A percentile compares a stretch with the other conserved stretches of the same genome.
phyloP scores from a whole-genome alignment of 2,329 filamentous ascomycete species.

The Alternaria sp. region DNA sequence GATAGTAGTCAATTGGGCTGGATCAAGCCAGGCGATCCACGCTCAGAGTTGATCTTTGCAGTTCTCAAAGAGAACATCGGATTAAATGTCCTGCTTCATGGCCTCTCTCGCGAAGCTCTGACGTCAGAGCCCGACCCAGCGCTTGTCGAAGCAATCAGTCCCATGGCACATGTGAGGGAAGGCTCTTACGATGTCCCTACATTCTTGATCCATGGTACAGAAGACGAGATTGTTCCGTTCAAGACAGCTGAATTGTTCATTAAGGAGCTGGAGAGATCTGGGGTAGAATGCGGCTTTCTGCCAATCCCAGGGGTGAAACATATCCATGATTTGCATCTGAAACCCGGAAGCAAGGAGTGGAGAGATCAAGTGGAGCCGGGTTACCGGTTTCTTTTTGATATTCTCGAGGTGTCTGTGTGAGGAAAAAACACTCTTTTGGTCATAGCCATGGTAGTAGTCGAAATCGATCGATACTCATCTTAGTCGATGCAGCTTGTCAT shows the following conservation, averaged over 20 bases:
- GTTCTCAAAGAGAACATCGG: constrained; percentile 7
- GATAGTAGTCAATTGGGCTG: constrained; percentile 11
- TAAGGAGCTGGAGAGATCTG: constrained; percentile 1
- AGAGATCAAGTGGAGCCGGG: constrained; percentile 8
- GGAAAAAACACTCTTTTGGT: not conserved
- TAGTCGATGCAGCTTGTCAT: not conserved
- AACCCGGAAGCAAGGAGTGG: constrained; percentile 8
- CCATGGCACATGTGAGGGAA: constrained; percentile 7
- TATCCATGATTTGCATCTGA: constrained; percentile 9
- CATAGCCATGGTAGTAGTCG: too few relatives aligned
- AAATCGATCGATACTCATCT: not conserved
- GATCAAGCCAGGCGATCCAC: constrained; percentile 10
- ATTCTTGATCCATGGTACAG: constrained; percentile 5
- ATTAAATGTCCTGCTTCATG: constrained; percentile 1
- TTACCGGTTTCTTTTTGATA: constrained; percentile 3
- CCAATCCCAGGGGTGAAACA: constrained; percentile 5
- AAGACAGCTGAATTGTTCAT: constrained; percentile 9
- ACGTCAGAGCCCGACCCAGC: too few relatives aligned
- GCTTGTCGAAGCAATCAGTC: constrained; percentile 7
- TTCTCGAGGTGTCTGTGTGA: not conserved
- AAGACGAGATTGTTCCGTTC: constrained; percentile 10
- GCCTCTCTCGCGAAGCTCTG: constrained; percentile 4
- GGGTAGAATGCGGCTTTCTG: constrained; percentile 6
- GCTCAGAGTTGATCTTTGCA: constrained; percentile 9
- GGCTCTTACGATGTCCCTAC: constrained; percentile 11